A percentile compares a stretch with the other conserved stretches of the same genome.
These are phyloP conservation scores for Ophiostoma sp. DNA, from an alignment of 2,329 filamentous ascomycete species.

Conservation along the genomic window DNA sequence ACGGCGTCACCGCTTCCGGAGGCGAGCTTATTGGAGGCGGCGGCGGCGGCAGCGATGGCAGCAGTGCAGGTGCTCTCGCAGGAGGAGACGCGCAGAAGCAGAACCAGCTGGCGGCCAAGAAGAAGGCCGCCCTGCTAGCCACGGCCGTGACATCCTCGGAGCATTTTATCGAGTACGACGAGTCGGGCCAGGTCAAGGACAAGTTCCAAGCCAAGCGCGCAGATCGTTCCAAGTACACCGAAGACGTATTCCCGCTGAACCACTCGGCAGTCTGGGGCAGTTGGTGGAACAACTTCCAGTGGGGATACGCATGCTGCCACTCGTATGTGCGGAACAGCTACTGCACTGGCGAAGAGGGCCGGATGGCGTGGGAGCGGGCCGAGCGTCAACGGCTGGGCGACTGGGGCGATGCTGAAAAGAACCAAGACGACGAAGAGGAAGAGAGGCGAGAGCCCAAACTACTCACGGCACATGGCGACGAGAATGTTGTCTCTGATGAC, in stretches of 20 bases:
- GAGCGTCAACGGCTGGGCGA: slow-evolving; percentile 53
- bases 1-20: slow-evolving; percentile 50
- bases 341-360: slow-evolving; percentile 89
- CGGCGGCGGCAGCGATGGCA: neutral
- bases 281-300: slow-evolving; percentile 93
- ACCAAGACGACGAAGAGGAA: slow-evolving; percentile 5
- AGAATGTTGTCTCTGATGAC: neutral
- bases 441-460: neutral
- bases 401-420: slow-evolving; percentile 32
- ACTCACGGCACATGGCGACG: slow-evolving; percentile 15
- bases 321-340: slow-evolving; percentile 94
- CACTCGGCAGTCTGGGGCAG: slow-evolving; percentile 92
- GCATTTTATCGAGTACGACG: slow-evolving; percentile 88
- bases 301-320: slow-evolving; percentile 95
- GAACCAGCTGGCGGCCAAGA: neutral
- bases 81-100: neutral
- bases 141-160: slow-evolving; percentile 74
- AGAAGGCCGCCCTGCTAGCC: slow-evolving; percentile 45
- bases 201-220: slow-evolving; percentile 64
- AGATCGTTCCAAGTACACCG: slow-evolving; percentile 84
- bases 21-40: neutral
- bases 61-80: neutral
- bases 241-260: slow-evolving; percentile 84
- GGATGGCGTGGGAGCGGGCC: slow-evolving; percentile 69
- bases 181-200: slow-evolving; percentile 84